Evolutionary conservation across 2,329 filamentous ascomycete species (phyloP).

Genomic region (Zarea fungicola): DNA sequence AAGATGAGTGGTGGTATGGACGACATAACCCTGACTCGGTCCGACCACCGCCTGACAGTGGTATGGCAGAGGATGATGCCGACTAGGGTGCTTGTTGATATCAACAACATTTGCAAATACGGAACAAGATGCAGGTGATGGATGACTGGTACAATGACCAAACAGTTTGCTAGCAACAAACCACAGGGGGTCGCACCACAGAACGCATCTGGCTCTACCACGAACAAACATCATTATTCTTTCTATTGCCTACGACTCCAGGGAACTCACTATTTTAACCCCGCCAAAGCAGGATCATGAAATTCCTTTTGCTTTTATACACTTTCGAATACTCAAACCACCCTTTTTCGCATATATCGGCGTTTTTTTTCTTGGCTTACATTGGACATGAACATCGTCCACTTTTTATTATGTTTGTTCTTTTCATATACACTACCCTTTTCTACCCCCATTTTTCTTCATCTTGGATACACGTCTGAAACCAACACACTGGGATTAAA

Average conservation of each 20-base stretch:
- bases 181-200: conserved; percentile 1
- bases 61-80: conserved; percentile 49
- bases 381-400: neutral
- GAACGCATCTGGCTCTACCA: neutral
- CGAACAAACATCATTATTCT: no score
- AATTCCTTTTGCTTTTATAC: neutral
- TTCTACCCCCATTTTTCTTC: no score
- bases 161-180: conserved; percentile 5
- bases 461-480: no score
- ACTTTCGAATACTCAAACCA: neutral
- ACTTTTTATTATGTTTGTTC: neutral
- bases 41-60: conserved; percentile 43
- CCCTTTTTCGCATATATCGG: conserved; percentile 4
- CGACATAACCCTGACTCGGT: conserved; percentile 49
- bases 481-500: no score
- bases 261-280: no score
- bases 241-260: no score
- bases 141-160: neutral
- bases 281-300: neutral
- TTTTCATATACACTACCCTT: no score
- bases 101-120: neutral
- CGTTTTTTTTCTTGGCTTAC: conserved; percentile 1
- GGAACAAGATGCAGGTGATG: neutral
- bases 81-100: conserved; percentile 22
- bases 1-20: conserved; percentile 61